Conservation (phyloP, 805 yeast species). For the Myxozyma vanderwaltii region DNA sequence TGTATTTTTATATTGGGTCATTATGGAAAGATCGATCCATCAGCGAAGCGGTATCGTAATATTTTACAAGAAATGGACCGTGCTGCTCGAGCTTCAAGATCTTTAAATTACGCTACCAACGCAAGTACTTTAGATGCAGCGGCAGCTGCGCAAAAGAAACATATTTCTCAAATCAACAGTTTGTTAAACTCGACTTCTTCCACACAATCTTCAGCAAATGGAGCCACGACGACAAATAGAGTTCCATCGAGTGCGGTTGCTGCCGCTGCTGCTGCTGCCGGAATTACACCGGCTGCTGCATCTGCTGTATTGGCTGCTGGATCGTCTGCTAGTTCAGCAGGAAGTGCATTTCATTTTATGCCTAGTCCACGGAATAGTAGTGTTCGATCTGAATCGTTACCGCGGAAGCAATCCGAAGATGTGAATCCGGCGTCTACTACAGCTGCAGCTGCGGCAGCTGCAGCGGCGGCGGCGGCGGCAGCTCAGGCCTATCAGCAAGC, state of each 20-base stretch:
- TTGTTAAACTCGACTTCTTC: constrained; percentile 14
- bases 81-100: constrained; percentile 34
- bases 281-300: constrained; percentile 8
- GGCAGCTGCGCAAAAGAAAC: constrained; percentile 11
- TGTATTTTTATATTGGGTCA: constrained; percentile 33
- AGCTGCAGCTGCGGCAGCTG: constrained; percentile 18
- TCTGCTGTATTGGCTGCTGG: constrained; percentile 11
- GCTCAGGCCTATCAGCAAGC: constrained; percentile 23
- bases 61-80: constrained; percentile 34
- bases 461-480: constrained; percentile 25
- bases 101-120: constrained; percentile 15
- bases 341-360: constrained; percentile 23
- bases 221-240: neutral
- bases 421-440: constrained; percentile 2
- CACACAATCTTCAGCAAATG: neutral
- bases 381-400: constrained; percentile 20
- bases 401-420: constrained; percentile 17
- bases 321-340: neutral
- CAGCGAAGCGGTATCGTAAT: constrained; percentile 32
- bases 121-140: constrained; percentile 7
- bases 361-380: constrained; percentile 27
- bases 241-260: constrained; percentile 3
- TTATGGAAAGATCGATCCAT: constrained; percentile 34
- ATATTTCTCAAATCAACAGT: constrained; percentile 30
- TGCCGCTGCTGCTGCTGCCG: constrained; percentile 2